These are phyloP conservation scores for Metschnikowia gruessii DNA, from an alignment of 805 yeast genomes.

Conservation along the genomic window DNA sequence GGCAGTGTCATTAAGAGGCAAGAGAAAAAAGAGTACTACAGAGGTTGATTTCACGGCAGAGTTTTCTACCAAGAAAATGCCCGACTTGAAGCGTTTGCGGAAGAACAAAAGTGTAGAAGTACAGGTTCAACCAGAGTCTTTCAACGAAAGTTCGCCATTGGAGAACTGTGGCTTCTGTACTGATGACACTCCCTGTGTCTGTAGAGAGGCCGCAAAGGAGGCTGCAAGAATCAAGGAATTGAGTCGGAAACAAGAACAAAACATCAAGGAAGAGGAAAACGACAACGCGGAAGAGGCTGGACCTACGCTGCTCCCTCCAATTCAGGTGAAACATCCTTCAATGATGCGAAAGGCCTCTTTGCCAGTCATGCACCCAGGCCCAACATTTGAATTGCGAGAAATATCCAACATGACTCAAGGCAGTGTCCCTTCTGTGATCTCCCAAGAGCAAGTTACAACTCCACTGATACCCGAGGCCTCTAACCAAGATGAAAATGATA, in stretches of 20 bases:
- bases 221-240: slow-evolving; percentile 39
- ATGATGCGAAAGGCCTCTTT: slow-evolving; percentile 34
- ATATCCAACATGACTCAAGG: slow-evolving; percentile 40
- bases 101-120: slow-evolving; percentile 9
- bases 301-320: slow-evolving; percentile 42
- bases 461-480: slow-evolving; percentile 2
- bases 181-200: slow-evolving; percentile 88
- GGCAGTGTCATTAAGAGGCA: slow-evolving; percentile 58
- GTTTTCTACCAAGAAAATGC: slow-evolving; percentile 35
- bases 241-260: slow-evolving; percentile 15
- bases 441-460: slow-evolving; percentile 2
- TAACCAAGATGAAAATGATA: slow-evolving; percentile 18
- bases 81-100: slow-evolving; percentile 34
- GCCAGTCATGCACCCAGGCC: slow-evolving; percentile 65
- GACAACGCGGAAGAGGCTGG: slow-evolving; percentile 31
- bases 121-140: slow-evolving; percentile 13
- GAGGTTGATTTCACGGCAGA: slow-evolving; percentile 60
- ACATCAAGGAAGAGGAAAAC: slow-evolving; percentile 14
- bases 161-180: slow-evolving; percentile 94
- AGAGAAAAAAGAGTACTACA: slow-evolving; percentile 21
- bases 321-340: slow-evolving; percentile 27
- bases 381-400: slow-evolving; percentile 50
- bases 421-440: slow-evolving; percentile 33
- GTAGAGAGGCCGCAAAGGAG: slow-evolving; percentile 71
- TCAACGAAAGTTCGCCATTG: slow-evolving; percentile 48